These are phyloP conservation scores for Pichia heedii DNA, from an alignment of 805 yeast genomes.

Conservation along the genomic window DNA sequence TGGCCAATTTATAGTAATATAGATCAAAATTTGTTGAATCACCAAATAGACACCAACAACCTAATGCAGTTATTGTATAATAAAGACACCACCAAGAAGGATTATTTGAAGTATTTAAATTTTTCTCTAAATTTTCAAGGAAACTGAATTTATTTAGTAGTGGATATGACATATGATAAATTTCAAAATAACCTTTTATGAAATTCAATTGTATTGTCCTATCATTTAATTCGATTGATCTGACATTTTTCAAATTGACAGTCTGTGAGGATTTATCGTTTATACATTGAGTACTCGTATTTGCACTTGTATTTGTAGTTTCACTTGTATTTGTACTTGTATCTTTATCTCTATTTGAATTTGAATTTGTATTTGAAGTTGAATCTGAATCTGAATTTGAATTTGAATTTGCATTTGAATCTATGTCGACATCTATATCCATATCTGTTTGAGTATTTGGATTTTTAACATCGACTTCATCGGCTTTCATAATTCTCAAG, in stretches of 20 bases:
- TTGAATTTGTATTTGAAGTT: too few species aligned
- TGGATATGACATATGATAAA: slow-evolving; percentile 56
- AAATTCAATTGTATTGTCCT: slow-evolving; percentile 13
- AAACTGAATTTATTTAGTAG: slow-evolving; percentile 48
- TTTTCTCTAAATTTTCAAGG: slow-evolving; percentile 18
- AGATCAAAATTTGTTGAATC: slow-evolving; percentile 44
- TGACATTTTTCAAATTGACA: too few species aligned
- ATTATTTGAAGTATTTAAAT: neutral
- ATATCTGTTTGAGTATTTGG: neutral
- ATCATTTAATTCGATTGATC: slow-evolving; percentile 5
- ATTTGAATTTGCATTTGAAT: too few species aligned
- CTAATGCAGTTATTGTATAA: slow-evolving; percentile 54
- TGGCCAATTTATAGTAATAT: slow-evolving; percentile 47
- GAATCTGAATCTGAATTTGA: too few species aligned
- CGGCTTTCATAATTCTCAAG: slow-evolving; percentile 29
- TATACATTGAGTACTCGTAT: too few species aligned
- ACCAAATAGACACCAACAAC: slow-evolving; percentile 58
- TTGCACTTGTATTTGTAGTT: too few species aligned
- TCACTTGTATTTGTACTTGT: too few species aligned
- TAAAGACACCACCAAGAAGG: slow-evolving; percentile 41
- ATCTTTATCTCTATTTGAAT: too few species aligned
- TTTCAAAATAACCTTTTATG: slow-evolving; percentile 39
- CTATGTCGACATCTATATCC: too few species aligned
- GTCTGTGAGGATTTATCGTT: too few species aligned
- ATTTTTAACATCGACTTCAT: slow-evolving; percentile 19